Base-by-base conservation (phyloP, 2,329 filamentous ascomycete genomes). In the Colletotrichum sp. region DNA sequence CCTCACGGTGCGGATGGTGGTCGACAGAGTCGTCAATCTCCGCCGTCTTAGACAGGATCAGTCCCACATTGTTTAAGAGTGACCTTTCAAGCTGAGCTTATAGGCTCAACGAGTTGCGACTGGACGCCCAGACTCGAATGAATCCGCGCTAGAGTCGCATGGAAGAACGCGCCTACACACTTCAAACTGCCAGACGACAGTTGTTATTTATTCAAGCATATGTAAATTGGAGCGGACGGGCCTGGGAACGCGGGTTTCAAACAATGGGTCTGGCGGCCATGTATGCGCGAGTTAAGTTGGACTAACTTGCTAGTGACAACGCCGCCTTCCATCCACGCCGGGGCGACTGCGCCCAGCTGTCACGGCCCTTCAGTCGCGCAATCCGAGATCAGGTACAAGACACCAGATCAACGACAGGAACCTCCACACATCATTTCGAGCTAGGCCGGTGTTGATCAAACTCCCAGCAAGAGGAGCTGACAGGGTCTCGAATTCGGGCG, bases 361-460 rank as follows among this genome's bases (percentile, higher is more conserved):
- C 60, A 71, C 71, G 44, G 59, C 74, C 66, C 62, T 65, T 65
- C 71, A 60, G 36, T 76, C 63, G 44, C 39, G 34, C 36, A 32
- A 65, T 59, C 44, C 59, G 32, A 68, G 55, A 59, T 64, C 73
- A 73, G 44, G 44, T 30, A 68, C 66, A n/a, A 44, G 52, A 64
- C 73, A 59, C 68, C 70, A 74, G 64, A 76, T 69, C 64, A 76
- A 69, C 65, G 36, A 59, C 34, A 69, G 70, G 64, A 66, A 69
- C 64, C 70, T 69, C 34, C 74, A 55, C 72, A 66, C 68, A 71
- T 72, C 72, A 21, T 62, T 72, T 69, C 36, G 62, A 74, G 70
- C 70, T 76, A 68, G 70, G 18, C 64, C 65, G 26, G 57, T 49
- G 74, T 65, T 76, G 71, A 76, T 66, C 74, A 76, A 76, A 70